Evolutionary conservation across 371 early-diverging fungal genomes (phyloP), one percentile per base, ranked within the genome.

Genomic region (Dichotomocladium elegans): DNA sequence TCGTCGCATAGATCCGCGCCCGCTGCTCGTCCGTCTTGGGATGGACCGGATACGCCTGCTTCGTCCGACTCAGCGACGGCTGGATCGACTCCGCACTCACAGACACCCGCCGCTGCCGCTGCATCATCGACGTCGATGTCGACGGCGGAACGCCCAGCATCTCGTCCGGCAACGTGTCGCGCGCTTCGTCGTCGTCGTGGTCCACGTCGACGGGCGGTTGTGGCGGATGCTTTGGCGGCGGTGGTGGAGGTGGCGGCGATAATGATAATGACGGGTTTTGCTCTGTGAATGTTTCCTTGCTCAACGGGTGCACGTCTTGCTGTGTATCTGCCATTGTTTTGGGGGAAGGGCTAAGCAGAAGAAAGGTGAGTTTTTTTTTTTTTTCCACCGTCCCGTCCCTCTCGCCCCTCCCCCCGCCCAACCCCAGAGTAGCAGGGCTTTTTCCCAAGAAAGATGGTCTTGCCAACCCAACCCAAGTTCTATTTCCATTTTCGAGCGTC

Each of bases 11-110:
- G 63, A 98, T 95, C 9, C 95, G 82, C 34, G 80, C 63, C 46
- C 86, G 77, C 65, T 95, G 95, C 44, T 88, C 89, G 10, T 80
- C 85, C 14, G 88, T 79, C 64, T 98, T 98, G 24, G 91, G 91
- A 53, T 95, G 88, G 63, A 90, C 90, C 41, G 85, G 85, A 62
- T 81, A 91, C 51, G 88, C 85, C 25, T 72, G 77, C 52, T 85
- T 83, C 57, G 75, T 77, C n/a, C 27, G n/a, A 30, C 33, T 33
- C n/a, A 53, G 26, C 24, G 89, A 82, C 8, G 98, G 96, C 19
- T 92, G 88, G 88, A 98, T 92, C 15, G 95, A 94, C 72, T 97
- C 97, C 12, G 99, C 96, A 48, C 91, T 90, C 47, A 99, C 96
- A 17, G 94, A 94, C 31, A 92, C 90, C 53, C 99, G 92, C 26